Conservation (phyloP, 768 basidiomycete species). For the Boletus fagicola region DNA sequence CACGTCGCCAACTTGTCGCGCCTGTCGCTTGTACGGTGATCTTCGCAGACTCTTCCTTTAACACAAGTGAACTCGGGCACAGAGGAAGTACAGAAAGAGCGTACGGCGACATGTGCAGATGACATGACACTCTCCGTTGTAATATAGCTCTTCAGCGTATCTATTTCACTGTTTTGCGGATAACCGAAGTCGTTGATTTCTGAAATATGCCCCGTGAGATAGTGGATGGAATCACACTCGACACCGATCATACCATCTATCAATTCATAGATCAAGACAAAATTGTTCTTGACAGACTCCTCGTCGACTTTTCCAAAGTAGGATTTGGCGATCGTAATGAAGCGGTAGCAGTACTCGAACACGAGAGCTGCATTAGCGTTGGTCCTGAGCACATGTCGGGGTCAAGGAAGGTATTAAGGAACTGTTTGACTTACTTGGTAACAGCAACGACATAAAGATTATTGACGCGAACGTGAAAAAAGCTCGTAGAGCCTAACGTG, state of each 20-base stretch:
- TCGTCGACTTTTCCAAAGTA: constrained; percentile 99
- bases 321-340: constrained; percentile 89
- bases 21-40: constrained; percentile 98
- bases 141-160: constrained; percentile 96
- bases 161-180: constrained; percentile 98
- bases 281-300: constrained; percentile 98
- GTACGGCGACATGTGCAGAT: constrained; percentile 76
- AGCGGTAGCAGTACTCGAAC: constrained; percentile 97
- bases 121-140: constrained; percentile 96
- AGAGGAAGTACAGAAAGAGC: constrained; percentile 21
- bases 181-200: constrained; percentile 99
- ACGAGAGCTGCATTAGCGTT: constrained; percentile 98
- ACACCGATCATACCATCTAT: constrained; percentile 70
- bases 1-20: constrained; percentile 91
- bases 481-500: constrained; percentile 95
- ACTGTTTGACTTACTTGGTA: constrained; percentile 69
- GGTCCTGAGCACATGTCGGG: constrained; percentile 49
- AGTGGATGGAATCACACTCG: constrained; percentile 10
- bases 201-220: constrained; percentile 28
- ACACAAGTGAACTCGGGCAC: constrained; percentile 3
- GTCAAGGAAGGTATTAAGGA: background rate
- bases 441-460: constrained; percentile 95
- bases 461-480: constrained; percentile 96
- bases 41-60: constrained; percentile 92
- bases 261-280: constrained; percentile 96